Percentiles rank a stretch among this genome's conserved stretches.
Conservation (phyloP, 1,139 yeast genomes). For the Pichia norvegensis region DNA sequence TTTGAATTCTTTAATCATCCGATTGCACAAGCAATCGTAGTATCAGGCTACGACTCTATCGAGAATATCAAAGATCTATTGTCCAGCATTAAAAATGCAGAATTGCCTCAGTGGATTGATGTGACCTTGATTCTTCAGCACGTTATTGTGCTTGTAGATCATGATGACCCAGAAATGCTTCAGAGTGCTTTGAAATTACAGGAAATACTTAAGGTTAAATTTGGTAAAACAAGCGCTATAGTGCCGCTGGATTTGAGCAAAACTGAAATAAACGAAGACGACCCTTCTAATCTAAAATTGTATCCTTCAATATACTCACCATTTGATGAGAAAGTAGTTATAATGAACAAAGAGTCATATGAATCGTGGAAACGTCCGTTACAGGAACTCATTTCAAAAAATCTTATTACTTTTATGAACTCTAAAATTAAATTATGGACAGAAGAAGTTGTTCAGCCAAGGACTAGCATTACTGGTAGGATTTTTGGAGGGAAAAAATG, state of each 20-base stretch:
- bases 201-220: slow-evolving; percentile 22
- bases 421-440: slow-evolving; percentile 68
- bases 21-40: slow-evolving; percentile 63
- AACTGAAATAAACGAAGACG: not conserved
- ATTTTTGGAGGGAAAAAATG: slow-evolving; percentile 55
- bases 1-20: slow-evolving; percentile 93
- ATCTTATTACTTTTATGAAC: slow-evolving; percentile 74
- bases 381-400: slow-evolving; percentile 48
- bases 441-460: slow-evolving; percentile 57
- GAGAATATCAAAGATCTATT: slow-evolving; percentile 32
- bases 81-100: slow-evolving; percentile 37
- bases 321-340: slow-evolving; percentile 22
- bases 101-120: slow-evolving; percentile 53
- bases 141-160: slow-evolving; percentile 36
- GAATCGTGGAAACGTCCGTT: slow-evolving; percentile 36
- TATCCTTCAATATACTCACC: slow-evolving; percentile 31
- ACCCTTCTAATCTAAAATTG: slow-evolving; percentile 15
- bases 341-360: slow-evolving; percentile 29
- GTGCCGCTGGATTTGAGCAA: slow-evolving; percentile 11
- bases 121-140: slow-evolving; percentile 47
- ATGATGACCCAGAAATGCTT: slow-evolving; percentile 24
- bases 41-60: slow-evolving; percentile 46
- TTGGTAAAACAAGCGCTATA: slow-evolving; percentile 19
- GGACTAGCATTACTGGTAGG: slow-evolving; percentile 66
- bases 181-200: slow-evolving; percentile 33